phyloP scores from a whole-genome alignment of 164 flowering plant genomes.

The Santalum album region DNA sequence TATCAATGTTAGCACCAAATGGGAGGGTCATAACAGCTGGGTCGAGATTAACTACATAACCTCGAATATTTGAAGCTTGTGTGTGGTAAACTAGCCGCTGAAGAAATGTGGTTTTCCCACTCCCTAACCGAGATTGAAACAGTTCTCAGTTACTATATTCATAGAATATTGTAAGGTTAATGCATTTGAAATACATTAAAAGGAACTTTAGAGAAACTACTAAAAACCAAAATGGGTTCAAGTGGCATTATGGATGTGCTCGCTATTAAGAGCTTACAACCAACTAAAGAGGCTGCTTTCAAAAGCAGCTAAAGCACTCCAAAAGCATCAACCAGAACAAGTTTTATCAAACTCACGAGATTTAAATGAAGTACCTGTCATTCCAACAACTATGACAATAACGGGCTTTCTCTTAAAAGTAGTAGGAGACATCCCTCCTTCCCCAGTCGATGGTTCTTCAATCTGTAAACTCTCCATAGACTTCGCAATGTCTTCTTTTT shows the following conservation, averaged over 20 bases:
- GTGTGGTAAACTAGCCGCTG: slow-evolving; percentile 78
- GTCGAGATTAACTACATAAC: slow-evolving; percentile 86
- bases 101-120: slow-evolving; percentile 92
- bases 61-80: slow-evolving; percentile 55
- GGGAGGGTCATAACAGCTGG: slow-evolving; percentile 93
- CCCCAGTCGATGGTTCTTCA: slow-evolving; percentile 36
- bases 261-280: no score
- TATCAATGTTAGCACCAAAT: slow-evolving; percentile 85
- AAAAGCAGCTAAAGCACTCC: neutral
- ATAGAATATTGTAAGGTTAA: no score
- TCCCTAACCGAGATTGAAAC: slow-evolving; percentile 36
- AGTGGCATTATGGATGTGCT: no score
- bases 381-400: slow-evolving; percentile 79
- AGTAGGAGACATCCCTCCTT: slow-evolving; percentile 19
- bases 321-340: neutral
- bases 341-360: neutral
- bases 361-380: slow-evolving; percentile 57
- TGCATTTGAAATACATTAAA: no score
- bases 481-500: slow-evolving; percentile 36
- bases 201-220: neutral
- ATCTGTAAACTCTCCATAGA: slow-evolving; percentile 58
- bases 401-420: slow-evolving; percentile 76
- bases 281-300: no score
- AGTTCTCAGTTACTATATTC: neutral
- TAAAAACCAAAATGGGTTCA: no score